These are phyloP conservation scores for Globisporangium lucens DNA, from an alignment of 352 stramenopile genomes.

Conservation along the genomic window DNA sequence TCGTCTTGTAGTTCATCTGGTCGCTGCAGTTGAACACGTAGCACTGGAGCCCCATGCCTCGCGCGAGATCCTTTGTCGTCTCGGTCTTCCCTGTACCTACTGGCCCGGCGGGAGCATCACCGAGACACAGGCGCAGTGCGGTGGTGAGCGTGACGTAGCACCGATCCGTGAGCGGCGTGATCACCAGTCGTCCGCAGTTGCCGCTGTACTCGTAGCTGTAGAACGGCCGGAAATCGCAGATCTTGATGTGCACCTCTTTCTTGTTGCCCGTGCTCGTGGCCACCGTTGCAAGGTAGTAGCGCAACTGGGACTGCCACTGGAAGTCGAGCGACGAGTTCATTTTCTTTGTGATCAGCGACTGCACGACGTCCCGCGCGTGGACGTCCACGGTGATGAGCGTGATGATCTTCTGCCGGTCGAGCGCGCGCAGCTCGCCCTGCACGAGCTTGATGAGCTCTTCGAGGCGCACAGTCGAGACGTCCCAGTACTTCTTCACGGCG, in stretches of 20 bases:
- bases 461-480: slow-evolving; percentile 88
- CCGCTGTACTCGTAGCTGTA: slow-evolving; percentile 97
- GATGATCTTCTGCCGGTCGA: slow-evolving; percentile 93
- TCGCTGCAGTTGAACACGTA: slow-evolving; percentile 90
- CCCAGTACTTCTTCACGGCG: slow-evolving; percentile 93
- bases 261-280: slow-evolving; percentile 31
- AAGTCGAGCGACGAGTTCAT: slow-evolving; percentile 91
- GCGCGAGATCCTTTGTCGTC: slow-evolving; percentile 80
- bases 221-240: slow-evolving; percentile 89
- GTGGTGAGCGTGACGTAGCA: slow-evolving; percentile 87
- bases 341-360: slow-evolving; percentile 91
- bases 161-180: slow-evolving; percentile 80
- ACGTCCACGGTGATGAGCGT: slow-evolving; percentile 98
- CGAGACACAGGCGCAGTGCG: slow-evolving; percentile 71
- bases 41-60: slow-evolving; percentile 72
- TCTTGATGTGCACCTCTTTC: slow-evolving; percentile 83
- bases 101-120: slow-evolving; percentile 71
- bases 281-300: slow-evolving; percentile 87
- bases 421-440: slow-evolving; percentile 60
- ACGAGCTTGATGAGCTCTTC: slow-evolving; percentile 94
- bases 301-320: slow-evolving; percentile 94
- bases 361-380: slow-evolving; percentile 93
- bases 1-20: slow-evolving; percentile 95
- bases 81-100: slow-evolving; percentile 87
- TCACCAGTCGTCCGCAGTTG: slow-evolving; percentile 89